Evolutionary conservation across 2,329 filamentous ascomycete species (phyloP), one percentile per base, ranked within the genome.

Genomic region (Colletotrichum truncatum): DNA sequence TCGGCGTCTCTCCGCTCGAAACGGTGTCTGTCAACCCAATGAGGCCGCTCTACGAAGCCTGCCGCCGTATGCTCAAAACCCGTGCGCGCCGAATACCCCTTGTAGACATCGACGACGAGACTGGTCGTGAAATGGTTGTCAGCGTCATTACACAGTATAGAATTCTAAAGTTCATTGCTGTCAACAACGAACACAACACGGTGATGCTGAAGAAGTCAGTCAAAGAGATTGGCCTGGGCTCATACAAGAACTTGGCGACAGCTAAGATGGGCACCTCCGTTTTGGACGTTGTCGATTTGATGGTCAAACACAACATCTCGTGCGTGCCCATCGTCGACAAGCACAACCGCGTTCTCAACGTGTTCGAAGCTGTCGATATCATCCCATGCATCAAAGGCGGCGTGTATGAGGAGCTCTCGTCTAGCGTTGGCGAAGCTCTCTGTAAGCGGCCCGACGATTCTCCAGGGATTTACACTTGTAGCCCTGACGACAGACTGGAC

Each of bases 131-230:
- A 74, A 96, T 95, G 81, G 94, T 99, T 16, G 93, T 99, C 67
- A 98, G 94, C 72, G 96, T 99, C 67, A 92, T 99, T 64, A 99
- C 96, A 1, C 96, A 99, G 78, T 99, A 99, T 79, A 92, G 97
- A 64, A 98, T 99, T 71, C 87, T 99, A 69, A 99, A 99, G 77
- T 99, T 99, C 77, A 97, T 99, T 67, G 94, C 96, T 10, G 95
- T 99, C 78, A 99, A 99, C 78, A 88, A 87, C 71, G 88, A 90
- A 73, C 89, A 91, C 71, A 92, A 97, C 75, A 98, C 95, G 4
- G 91, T 97, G 72, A 87, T 94, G 74, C 82, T 99, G 67, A 93
- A 93, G 75, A 98, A 97, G 80, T 91, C 93, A 9, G 84, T 99
- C 61, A 88, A 89, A 66, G 94, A 98, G 68, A 87, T 98, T 59